Evolutionary conservation across 2,329 filamentous ascomycete genomes (phyloP).

Genomic region (Calonectria pseudoreteaudii): DNA sequence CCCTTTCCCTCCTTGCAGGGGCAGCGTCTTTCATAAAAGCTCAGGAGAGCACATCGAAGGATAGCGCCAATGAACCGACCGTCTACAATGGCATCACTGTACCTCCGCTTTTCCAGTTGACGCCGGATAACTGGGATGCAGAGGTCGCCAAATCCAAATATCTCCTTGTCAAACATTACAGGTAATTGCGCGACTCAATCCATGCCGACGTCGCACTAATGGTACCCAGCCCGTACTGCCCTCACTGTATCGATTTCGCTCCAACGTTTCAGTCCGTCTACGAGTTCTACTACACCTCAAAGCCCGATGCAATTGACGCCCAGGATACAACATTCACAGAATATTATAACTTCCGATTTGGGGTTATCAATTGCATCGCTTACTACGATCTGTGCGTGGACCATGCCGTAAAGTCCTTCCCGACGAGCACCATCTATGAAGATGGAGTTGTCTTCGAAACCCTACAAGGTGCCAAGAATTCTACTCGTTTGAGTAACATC

Average conservation of each 20-base stretch:
- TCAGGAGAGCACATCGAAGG: conserved; percentile 44
- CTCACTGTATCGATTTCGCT: conserved; percentile 82
- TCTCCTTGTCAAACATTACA: conserved; percentile 74
- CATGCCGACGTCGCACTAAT: conserved; percentile 33
- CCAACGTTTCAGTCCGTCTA: conserved; percentile 93
- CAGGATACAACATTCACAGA: conserved; percentile 74
- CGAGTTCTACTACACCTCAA: conserved; percentile 93
- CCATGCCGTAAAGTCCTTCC: conserved; percentile 76
- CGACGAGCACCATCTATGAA: conserved; percentile 83
- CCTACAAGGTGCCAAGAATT: conserved; percentile 74
- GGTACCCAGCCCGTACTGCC: conserved; percentile 65
- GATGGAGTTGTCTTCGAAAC: conserved; percentile 76
- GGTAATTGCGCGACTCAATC: conserved; percentile 56
- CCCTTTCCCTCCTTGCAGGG: conserved; percentile 60
- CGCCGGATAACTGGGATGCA: conserved; percentile 66
- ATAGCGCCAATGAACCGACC: conserved; percentile 56
- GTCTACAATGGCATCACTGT: conserved; percentile 76
- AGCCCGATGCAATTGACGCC: conserved; percentile 70
- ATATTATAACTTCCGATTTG: conserved; percentile 93
- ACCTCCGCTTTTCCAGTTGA: conserved; percentile 73
- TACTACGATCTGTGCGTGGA: conserved; percentile 82
- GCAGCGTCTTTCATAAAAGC: conserved; percentile 48
- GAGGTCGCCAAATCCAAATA: conserved; percentile 66
- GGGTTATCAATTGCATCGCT: conserved; percentile 84
- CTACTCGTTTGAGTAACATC: conserved; percentile 74